Evolutionary conservation across 352 stramenopile species (phyloP).

Genomic region (Phytophthora citricola): DNA sequence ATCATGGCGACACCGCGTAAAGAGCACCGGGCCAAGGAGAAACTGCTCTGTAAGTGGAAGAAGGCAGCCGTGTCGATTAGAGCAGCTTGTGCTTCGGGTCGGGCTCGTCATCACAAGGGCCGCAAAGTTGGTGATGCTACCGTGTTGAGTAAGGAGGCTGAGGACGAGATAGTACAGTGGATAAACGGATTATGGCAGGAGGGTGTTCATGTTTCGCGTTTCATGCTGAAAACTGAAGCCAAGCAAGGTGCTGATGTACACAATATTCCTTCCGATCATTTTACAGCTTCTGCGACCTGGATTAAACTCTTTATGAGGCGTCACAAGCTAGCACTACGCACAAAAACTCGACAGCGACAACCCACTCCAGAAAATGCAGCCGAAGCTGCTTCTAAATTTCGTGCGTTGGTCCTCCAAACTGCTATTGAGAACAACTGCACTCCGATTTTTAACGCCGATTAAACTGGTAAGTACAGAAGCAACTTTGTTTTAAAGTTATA

Average conservation of each 20-base stretch:
- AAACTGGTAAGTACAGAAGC: conserved; percentile 7
- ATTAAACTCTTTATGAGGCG: conserved; percentile 14
- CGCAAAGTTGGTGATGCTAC: conserved; percentile 1
- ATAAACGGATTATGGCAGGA: conserved; percentile 18
- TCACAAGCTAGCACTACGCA: not conserved
- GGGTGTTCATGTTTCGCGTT: conserved; percentile 2
- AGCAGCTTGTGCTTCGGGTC: not conserved
- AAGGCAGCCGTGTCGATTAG: not conserved
- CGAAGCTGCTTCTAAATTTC: conserved; percentile 4
- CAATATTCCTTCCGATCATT: conserved; percentile 2
- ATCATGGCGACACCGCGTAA: too few relatives aligned
- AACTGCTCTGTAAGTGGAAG: conserved; percentile 12
- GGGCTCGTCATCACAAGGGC: not conserved
- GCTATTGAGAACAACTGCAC: conserved; percentile 15
- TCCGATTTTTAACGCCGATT: conserved; percentile 14
- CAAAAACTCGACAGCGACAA: conserved; percentile 14
- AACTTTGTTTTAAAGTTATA: not conserved
- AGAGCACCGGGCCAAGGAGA: conserved; percentile 5
- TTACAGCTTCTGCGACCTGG: not conserved
- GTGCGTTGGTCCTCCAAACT: conserved; percentile 1
- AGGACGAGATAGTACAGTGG: conserved; percentile 8
- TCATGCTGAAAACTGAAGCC: conserved; percentile 14
- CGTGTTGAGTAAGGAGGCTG: not conserved
- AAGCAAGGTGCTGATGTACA: conserved; percentile 1
- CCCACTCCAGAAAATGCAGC: conserved; percentile 15